Percentiles rank a stretch among this genome's conserved stretches.
Evolutionary conservation across 495 filamentous ascomycete genomes (phyloP).

Genomic region (Talaromyces ruber): DNA sequence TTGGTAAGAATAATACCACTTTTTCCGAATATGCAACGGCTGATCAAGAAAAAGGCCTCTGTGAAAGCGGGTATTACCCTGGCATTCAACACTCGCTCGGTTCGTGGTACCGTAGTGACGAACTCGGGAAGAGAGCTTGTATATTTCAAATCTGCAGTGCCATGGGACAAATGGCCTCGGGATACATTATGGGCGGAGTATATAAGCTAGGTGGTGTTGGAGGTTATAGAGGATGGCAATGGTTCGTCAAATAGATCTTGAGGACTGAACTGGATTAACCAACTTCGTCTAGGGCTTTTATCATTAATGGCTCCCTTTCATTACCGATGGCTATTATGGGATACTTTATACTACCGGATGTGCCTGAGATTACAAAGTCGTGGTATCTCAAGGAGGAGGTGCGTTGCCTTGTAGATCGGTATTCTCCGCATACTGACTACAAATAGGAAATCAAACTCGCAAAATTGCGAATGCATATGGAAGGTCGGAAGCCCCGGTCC

Average conservation of each 20-base stretch:
- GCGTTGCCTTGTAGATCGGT: background rate
- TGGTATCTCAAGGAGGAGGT: conserved; percentile 39
- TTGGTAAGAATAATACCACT: conserved; percentile 33
- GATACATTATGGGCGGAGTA: conserved; percentile 49
- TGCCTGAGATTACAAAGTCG: conserved; percentile 49
- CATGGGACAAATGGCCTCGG: conserved; percentile 49
- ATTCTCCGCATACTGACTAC: background rate
- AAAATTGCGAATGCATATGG: conserved; percentile 37
- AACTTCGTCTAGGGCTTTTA: conserved; percentile 23
- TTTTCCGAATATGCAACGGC: conserved; percentile 16
- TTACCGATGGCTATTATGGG: conserved; percentile 42
- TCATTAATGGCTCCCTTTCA: conserved; percentile 39
- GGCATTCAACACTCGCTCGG: conserved; percentile 40
- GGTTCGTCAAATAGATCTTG: conserved; percentile 17
- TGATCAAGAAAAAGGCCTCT: conserved; percentile 21
- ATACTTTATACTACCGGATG: conserved; percentile 53
- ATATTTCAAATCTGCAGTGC: conserved; percentile 52
- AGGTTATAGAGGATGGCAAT: conserved; percentile 43
- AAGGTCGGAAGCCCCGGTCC: conserved; percentile 34
- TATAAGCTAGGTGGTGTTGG: conserved; percentile 37
- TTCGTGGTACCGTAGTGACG: conserved; percentile 44
- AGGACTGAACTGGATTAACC: background rate
- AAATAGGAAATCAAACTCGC: conserved; percentile 34
- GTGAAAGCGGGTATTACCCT: conserved; percentile 37
- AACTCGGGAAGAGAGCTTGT: conserved; percentile 50